These are phyloP conservation scores for Corchorus capsularis DNA, from an alignment of 345 rosid species.

Conservation along the genomic window DNA sequence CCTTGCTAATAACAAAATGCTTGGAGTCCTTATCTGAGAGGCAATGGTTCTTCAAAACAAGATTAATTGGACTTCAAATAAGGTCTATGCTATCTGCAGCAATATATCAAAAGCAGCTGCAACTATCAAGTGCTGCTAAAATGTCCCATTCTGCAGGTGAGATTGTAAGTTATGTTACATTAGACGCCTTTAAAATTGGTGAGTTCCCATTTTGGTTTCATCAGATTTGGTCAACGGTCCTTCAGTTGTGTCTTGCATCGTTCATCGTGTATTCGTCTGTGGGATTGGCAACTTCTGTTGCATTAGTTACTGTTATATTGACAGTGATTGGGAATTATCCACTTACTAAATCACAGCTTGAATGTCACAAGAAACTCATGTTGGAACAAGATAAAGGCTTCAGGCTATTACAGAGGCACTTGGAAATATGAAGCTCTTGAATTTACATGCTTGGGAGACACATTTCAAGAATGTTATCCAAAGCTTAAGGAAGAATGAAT, in stretches of 20 bases:
- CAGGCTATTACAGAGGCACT: slow-evolving; percentile 46
- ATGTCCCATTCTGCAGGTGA: slow-evolving; percentile 26
- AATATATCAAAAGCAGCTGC: slow-evolving; percentile 48
- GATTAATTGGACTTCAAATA: slow-evolving; percentile 47
- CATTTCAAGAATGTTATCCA: slow-evolving; percentile 48
- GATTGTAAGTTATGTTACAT: slow-evolving; percentile 44
- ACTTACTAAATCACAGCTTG: slow-evolving; percentile 37
- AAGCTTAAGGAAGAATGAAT: slow-evolving; percentile 42
- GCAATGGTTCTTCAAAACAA: slow-evolving; percentile 50
- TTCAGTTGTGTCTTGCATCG: slow-evolving; percentile 44
- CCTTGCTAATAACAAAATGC: slow-evolving; percentile 43
- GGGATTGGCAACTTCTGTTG: slow-evolving; percentile 48
- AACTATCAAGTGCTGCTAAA: slow-evolving; percentile 41
- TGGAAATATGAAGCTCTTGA: slow-evolving; percentile 53
- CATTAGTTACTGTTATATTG: slow-evolving; percentile 36
- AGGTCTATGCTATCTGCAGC: slow-evolving; percentile 56
- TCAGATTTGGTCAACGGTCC: not conserved
- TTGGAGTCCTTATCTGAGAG: slow-evolving; percentile 55
- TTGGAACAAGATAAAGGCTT: slow-evolving; percentile 43
- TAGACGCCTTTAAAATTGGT: slow-evolving; percentile 49
- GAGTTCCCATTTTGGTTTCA: slow-evolving; percentile 37
- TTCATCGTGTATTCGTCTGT: slow-evolving; percentile 39
- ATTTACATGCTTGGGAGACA: slow-evolving; percentile 63
- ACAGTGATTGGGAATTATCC: slow-evolving; percentile 42
- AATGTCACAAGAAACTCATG: slow-evolving; percentile 45